These are phyloP conservation scores for Sporobolomyces roseus DNA, from an alignment of 768 basidiomycete genomes.

Conservation along the genomic window DNA sequence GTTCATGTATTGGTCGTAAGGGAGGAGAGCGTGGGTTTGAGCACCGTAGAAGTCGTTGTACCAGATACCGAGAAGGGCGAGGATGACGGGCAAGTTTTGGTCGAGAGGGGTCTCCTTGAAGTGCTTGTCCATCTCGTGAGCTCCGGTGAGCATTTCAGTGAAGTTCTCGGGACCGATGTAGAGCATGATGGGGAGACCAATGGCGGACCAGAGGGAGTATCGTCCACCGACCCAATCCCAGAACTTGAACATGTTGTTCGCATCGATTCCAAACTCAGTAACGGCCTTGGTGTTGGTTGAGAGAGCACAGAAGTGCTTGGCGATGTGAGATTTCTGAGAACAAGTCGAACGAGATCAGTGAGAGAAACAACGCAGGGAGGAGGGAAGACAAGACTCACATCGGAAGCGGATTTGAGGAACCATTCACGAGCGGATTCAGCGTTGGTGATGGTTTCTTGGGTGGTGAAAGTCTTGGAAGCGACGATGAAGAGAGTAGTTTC, in stretches of 20 bases:
- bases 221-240: constrained; percentile 99
- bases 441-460: constrained; percentile 99
- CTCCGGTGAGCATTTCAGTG: constrained; percentile 79
- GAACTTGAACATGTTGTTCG: constrained; percentile 97
- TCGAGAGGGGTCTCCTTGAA: constrained; percentile 84
- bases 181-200: constrained; percentile 89
- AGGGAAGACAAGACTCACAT: constrained; percentile 51
- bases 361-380: neutral
- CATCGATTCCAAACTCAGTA: constrained; percentile 82
- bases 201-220: constrained; percentile 97
- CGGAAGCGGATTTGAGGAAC: constrained; percentile 81
- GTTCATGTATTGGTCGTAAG: constrained; percentile 98
- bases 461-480: constrained; percentile 98
- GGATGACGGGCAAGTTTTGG: constrained; percentile 82
- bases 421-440: constrained; percentile 88
- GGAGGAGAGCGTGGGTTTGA: constrained; percentile 90
- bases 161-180: constrained; percentile 94
- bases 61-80: constrained; percentile 90
- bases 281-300: constrained; percentile 95
- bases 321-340: constrained; percentile 70
- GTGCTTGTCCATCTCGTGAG: constrained; percentile 96
- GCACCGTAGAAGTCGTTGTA: constrained; percentile 98
- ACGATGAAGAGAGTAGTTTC: constrained; percentile 96
- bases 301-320: constrained; percentile 97
- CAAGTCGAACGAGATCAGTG: too few relatives aligned